Conservation (phyloP, 768 basidiomycete species). For the Mycena amicta region DNA sequence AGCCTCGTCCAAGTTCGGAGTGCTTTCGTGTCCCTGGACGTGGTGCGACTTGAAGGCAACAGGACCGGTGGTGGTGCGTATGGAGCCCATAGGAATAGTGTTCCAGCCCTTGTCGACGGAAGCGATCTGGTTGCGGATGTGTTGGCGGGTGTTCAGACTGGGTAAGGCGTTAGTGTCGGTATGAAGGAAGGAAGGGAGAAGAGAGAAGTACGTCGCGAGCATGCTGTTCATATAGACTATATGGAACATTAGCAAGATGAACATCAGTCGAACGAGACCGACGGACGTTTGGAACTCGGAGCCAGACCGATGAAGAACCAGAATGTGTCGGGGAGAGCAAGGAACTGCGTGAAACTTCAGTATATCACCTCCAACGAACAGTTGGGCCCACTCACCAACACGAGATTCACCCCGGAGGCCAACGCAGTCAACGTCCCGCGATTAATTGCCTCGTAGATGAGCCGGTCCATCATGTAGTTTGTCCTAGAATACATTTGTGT, state of each 20-base stretch:
- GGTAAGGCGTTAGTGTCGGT: too few species aligned
- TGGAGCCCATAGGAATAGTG: constrained; percentile 7
- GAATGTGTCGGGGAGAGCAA: constrained; percentile 17
- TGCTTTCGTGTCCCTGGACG: background rate
- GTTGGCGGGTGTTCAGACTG: constrained; percentile 16
- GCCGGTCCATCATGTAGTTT: constrained; percentile 13
- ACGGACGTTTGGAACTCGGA: constrained; percentile 14
- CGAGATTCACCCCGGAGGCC: constrained; percentile 11
- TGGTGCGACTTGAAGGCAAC: background rate
- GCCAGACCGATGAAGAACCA: constrained; percentile 20
- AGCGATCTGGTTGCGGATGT: constrained; percentile 1
- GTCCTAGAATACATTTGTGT: constrained; percentile 3
- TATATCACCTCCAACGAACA: background rate
- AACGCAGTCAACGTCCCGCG: constrained; percentile 16
- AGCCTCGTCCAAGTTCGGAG: background rate
- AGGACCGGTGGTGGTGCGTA: background rate
- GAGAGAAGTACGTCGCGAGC: constrained; percentile 18
- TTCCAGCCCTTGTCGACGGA: constrained; percentile 21
- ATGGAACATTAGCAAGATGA: background rate
- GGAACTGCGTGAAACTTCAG: constrained; percentile 2
- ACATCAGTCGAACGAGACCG: too few species aligned
- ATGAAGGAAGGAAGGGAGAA: background rate
- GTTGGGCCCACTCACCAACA: constrained; percentile 2
- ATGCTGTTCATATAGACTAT: constrained; percentile 22
- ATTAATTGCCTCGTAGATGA: constrained; percentile 18